These are phyloP conservation scores for Termitomyces sp. DNA, from an alignment of 768 basidiomycete genomes.

Conservation along the genomic window DNA sequence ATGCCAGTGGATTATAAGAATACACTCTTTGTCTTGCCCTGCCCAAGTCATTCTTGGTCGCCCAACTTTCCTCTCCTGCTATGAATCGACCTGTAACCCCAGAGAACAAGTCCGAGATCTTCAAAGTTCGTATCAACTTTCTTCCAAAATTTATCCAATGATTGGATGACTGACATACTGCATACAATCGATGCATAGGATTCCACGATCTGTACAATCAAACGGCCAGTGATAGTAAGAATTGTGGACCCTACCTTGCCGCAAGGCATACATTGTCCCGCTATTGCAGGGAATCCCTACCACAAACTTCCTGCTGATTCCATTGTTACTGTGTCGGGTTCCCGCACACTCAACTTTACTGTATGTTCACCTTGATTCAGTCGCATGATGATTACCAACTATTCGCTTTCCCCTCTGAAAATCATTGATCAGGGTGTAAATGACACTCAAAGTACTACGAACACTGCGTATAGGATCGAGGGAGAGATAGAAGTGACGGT, in stretches of 20 bases:
- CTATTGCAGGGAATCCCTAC: no score
- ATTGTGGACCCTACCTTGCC: background rate
- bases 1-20: background rate
- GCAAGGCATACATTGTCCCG: background rate
- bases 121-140: background rate
- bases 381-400: background rate
- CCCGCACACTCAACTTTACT: background rate
- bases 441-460: background rate
- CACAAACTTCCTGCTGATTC: background rate
- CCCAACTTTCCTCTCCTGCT: background rate
- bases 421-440: background rate
- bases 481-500: background rate
- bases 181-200: background rate
- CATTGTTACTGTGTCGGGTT: background rate
- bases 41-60: background rate
- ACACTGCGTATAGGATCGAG: background rate
- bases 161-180: background rate
- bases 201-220: background rate
- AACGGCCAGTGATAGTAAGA: background rate
- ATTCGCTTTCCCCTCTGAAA: background rate
- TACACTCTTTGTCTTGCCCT: no score
- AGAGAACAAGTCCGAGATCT: background rate
- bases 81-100: background rate
- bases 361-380: background rate
- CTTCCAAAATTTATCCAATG: background rate